Base-by-base conservation (phyloP, 352 stramenopile species). In the Aphanomyces stellatus region DNA sequence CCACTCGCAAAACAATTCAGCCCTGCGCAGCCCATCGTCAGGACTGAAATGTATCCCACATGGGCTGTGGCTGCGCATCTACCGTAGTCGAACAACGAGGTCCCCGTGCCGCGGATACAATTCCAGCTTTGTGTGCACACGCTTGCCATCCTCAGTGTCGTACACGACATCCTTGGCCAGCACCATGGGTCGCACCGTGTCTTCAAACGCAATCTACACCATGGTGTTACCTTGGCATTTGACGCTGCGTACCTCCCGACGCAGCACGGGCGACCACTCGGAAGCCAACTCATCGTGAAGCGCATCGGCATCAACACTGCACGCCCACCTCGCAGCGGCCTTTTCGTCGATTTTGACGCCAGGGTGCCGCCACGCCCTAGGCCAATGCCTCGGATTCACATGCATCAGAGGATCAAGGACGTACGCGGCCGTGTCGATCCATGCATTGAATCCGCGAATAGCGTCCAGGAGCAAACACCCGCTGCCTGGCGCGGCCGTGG, bases 1-100 rank as follows among this genome's bases (percentile, higher is more conserved):
- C 43, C 60, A 60, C 22, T 67, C 60, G 3, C 28, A 15, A 60
- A 67, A 67, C n/a, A 60, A 22, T 41, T 67, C 60, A 11, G n/a
- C 19, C 19, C 60, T 67, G 56, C 27, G 13, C 8, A 8, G 15
- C 17, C 46, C 33, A 24, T 64, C 5, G 30, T 33, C 49, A 56
- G 30, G 25, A 22, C 37, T 46, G 1, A 46, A 46, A 46, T 19
- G n/a, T n/a, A 46, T 19, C 37, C n/a, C 37, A 46, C 11, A 19
- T 46, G 37, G 11, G n/a, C n/a, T n/a, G n/a, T n/a, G n/a, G n/a
- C n/a, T n/a, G 8, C 25, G 13, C 13, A 8, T 2, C 10, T 34
- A 65, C 57, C 57, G 57, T 15, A 65, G 37, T 15, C 57, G 57
- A 4, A 65, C 34, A 3, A 35, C 24, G 17, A 67, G 1, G 8